These are phyloP conservation scores for Gnomoniopsis sp. DNA, from an alignment of 2,329 filamentous ascomycete species.

Conservation along the genomic window DNA sequence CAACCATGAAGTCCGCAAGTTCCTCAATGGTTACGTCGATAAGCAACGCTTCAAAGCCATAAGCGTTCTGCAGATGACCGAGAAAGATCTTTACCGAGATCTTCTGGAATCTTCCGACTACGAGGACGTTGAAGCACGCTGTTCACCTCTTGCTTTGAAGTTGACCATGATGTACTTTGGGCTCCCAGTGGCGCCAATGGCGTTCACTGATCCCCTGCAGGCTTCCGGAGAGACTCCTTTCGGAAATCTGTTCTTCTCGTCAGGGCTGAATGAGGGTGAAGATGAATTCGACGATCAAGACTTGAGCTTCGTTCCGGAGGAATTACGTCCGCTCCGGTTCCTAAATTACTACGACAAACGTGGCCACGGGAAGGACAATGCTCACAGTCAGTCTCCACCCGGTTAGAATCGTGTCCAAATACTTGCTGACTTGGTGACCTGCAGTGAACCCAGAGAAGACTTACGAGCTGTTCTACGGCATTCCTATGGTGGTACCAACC, in stretches of 20 bases:
- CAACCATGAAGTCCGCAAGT: conserved; percentile 6
- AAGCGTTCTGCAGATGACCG: neutral
- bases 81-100: neutral
- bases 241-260: conserved; percentile 10
- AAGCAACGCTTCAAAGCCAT: conserved; percentile 2
- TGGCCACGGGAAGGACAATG: conserved; percentile 9
- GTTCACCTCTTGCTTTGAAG: conserved; percentile 32
- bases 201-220: conserved; percentile 21
- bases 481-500: conserved; percentile 5
- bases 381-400: conserved; percentile 6
- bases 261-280: conserved; percentile 12
- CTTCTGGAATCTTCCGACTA: neutral
- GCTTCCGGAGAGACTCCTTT: conserved; percentile 6
- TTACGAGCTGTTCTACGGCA: conserved; percentile 11
- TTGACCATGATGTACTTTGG: conserved; percentile 46
- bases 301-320: conserved; percentile 9
- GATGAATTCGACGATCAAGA: conserved; percentile 23
- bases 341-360: conserved; percentile 18
- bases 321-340: conserved; percentile 16
- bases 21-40: conserved; percentile 8
- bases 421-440: neutral
- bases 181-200: conserved; percentile 39
- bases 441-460: conserved; percentile 14
- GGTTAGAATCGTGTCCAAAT: neutral
- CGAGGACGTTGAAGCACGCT: neutral